Evolutionary conservation across 495 filamentous ascomycete genomes (phyloP), one percentile per base, ranked within the genome.

Genomic region (Penicillium argentinense): DNA sequence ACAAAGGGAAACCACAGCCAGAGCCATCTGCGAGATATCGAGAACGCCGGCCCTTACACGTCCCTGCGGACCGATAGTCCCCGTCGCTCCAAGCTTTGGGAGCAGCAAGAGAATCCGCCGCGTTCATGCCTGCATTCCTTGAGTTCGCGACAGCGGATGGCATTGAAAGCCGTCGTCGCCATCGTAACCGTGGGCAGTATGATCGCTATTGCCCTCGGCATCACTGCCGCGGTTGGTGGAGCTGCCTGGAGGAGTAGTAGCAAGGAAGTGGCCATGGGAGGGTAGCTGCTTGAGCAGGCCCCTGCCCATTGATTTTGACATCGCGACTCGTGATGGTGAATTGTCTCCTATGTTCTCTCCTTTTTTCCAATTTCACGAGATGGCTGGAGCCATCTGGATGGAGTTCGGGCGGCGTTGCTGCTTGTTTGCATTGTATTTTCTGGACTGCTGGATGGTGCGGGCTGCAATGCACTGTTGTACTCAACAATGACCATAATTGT

Each of bases 161-260:
- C 58, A 12, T 53, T 77, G 18, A 79, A 85, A 57, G 66, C 77
- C 5, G 51, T 74, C 16, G 71, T 85, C 29, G 81, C 78, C 0
- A 47, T 85, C 13, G 42, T 83, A 16, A 68, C 81, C 3, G 61
- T 85, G n/a, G 83, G 74, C 3, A 68, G 69, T 17, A 81, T 81
- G 55, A 75, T 84, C 11, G 81, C 76, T 1, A 69, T 87, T 33
- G 82, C 81, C 17, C 53, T 87, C 46, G 83, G 83, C 6, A 83
- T 87, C 43, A 79, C 74, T 4, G 74, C 67, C 23, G 80, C 78
- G 3, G 81, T 85, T 1, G 79, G 80, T 23, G 81, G 78, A 7
- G 78, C 80, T 1, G 73, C 78, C 9, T 84, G 79, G 74, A 74
- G 62, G 45, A 62, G 51, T 1, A 57, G 63, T 42, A 45, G 70